A percentile compares a stretch with the other conserved stretches of the same genome.
Conservation (phyloP, 164 flowering plant genomes). For the Chimonanthus salicifolius region DNA sequence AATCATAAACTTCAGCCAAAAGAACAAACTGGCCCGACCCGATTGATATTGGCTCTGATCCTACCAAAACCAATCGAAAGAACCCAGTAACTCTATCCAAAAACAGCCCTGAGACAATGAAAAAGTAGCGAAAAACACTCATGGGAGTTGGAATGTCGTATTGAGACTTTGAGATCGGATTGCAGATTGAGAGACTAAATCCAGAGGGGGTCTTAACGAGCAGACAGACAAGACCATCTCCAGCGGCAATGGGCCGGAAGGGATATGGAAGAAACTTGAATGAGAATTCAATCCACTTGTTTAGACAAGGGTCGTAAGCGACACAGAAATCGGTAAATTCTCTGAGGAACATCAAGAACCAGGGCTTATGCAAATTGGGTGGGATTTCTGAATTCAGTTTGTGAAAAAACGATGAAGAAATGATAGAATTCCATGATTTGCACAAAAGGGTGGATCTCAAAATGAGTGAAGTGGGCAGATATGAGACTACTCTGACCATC, state of each 20-base stretch:
- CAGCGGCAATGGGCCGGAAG: conserved; percentile 3
- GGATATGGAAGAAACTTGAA: neutral
- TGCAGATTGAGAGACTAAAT: neutral
- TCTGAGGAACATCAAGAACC: conserved; percentile 7
- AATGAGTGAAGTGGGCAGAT: conserved; percentile 2
- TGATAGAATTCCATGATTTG: conserved; percentile 9
- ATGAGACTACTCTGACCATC: conserved; percentile 3
- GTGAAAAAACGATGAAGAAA: neutral
- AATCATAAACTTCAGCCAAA: neutral
- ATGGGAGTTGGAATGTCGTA: neutral
- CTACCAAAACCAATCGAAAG: conserved; percentile 4
- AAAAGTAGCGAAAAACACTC: conserved; percentile 4
- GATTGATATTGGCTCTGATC: conserved; percentile 1
- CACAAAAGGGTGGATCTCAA: conserved; percentile 4
- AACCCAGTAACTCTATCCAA: neutral
- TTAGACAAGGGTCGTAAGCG: conserved; percentile 1
- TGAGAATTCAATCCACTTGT: conserved; percentile 1
- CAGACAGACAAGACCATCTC: conserved; percentile 6
- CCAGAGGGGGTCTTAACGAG: conserved; percentile 1
- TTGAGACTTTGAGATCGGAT: conserved; percentile 1
- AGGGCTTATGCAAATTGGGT: neutral
- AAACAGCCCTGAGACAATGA: conserved; percentile 4
- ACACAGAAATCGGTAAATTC: neutral
- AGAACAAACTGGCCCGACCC: conserved; percentile 2
- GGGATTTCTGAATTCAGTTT: conserved; percentile 4